A percentile compares a stretch with the other conserved stretches of the same genome.
Evolutionary conservation across 495 filamentous ascomycete genomes (phyloP).

Genomic region (Sordaria brevicollis): DNA sequence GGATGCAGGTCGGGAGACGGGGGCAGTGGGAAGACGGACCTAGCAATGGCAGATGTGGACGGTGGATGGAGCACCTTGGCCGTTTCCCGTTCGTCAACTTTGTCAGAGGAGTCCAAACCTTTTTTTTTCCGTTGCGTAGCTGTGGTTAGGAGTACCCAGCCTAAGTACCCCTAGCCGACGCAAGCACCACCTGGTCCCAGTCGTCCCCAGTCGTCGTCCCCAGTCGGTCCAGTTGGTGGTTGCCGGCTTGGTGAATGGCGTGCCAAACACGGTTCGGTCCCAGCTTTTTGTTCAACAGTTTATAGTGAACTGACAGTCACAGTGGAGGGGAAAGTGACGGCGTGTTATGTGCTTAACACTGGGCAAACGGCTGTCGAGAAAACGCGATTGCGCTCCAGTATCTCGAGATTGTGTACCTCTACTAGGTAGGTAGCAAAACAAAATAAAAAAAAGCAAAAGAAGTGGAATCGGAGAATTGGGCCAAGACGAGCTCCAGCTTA

Average conservation of each 20-base stretch:
- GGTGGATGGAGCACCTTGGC: background rate
- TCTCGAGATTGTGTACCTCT: no score
- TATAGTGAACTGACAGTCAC: background rate
- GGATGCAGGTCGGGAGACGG: background rate
- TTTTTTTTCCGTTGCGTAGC: slow-evolving; percentile 1
- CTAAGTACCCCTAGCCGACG: slow-evolving; percentile 2
- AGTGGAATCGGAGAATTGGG: no score
- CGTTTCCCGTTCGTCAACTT: background rate
- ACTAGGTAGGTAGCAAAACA: background rate
- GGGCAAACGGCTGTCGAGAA: background rate
- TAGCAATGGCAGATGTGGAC: background rate
- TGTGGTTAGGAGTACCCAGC: slow-evolving; percentile 1
- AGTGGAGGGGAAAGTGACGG: background rate
- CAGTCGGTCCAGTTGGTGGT: background rate
- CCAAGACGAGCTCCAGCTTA: background rate
- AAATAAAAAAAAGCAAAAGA: background rate
- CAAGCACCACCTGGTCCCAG: slow-evolving; percentile 1
- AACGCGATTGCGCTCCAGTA: background rate
- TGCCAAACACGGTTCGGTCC: background rate
- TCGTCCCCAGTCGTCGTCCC: background rate
- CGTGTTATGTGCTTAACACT: background rate
- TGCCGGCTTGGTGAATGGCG: background rate
- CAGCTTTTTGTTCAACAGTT: background rate
- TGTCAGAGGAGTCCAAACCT: slow-evolving; percentile 1
- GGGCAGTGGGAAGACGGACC: background rate